Percentiles rank a stretch among this genome's conserved stretches.
phyloP scores from a whole-genome alignment of 768 basidiomycete species.

The Termitomyces sp. region DNA sequence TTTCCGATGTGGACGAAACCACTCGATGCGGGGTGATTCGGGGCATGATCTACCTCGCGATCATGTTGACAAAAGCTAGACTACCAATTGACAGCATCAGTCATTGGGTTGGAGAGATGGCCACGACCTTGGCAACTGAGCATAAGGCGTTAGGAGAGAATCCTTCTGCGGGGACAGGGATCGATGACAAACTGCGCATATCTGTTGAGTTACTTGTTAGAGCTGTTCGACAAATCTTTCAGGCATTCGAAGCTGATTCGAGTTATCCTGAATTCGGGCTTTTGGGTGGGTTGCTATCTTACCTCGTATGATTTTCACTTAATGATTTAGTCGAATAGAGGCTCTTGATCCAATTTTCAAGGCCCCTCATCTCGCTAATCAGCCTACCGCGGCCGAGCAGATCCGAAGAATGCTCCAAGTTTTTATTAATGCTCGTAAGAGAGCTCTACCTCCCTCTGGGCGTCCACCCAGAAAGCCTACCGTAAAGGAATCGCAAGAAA shows the following conservation, averaged over 20 bases:
- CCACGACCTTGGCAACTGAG: conserved; percentile 50
- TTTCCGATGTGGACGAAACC: conserved; percentile 56
- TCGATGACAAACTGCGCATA: neutral
- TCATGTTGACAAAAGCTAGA: conserved; percentile 50
- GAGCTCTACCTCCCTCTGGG: conserved; percentile 40
- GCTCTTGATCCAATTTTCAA: conserved; percentile 50
- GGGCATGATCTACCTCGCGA: conserved; percentile 66
- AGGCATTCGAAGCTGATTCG: conserved; percentile 3
- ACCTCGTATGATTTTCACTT: neutral
- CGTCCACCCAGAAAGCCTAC: conserved; percentile 23
- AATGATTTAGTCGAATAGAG: conserved; percentile 28
- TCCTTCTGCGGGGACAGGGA: neutral
- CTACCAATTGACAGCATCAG: conserved; percentile 48
- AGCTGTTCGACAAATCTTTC: conserved; percentile 18
- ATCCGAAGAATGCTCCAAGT: conserved; percentile 53
- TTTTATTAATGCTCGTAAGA: conserved; percentile 54
- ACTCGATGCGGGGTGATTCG: conserved; percentile 71
- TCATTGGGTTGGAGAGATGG: conserved; percentile 63
- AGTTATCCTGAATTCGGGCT: conserved; percentile 62
- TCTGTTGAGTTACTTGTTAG: conserved; percentile 14
- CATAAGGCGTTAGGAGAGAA: conserved; percentile 25
- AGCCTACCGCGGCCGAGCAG: conserved; percentile 42
- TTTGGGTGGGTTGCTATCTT: conserved; percentile 14
- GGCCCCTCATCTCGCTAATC: conserved; percentile 31
- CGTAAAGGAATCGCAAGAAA: conserved; percentile 52